These are phyloP conservation scores for Alloascoidea hylecoeti DNA, from an alignment of 805 yeast genomes.

Conservation along the genomic window DNA sequence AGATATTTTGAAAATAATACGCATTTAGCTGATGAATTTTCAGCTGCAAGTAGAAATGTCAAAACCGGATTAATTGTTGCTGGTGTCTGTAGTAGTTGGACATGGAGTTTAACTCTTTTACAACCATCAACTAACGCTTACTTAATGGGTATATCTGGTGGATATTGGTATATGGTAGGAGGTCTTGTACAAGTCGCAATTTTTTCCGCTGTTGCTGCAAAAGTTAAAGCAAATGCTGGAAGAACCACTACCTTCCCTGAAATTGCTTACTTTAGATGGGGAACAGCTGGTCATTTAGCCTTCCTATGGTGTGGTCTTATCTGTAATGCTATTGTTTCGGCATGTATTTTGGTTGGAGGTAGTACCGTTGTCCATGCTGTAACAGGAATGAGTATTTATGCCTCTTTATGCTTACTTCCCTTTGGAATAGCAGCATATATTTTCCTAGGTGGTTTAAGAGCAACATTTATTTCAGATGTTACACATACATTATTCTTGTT, in stretches of 20 bases:
- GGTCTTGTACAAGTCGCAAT: slow-evolving; percentile 9
- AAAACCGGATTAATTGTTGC: slow-evolving; percentile 27
- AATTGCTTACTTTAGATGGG: slow-evolving; percentile 21
- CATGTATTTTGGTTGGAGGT: slow-evolving; percentile 26
- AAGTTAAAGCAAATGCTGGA: slow-evolving; percentile 6
- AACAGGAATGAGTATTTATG: slow-evolving; percentile 30
- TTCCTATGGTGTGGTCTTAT: slow-evolving; percentile 18
- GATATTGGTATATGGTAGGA: slow-evolving; percentile 16
- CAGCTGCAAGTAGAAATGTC: slow-evolving; percentile 25
- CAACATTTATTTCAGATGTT: slow-evolving; percentile 38
- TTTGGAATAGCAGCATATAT: slow-evolving; percentile 34
- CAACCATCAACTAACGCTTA: slow-evolving; percentile 19
- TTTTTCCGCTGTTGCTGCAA: slow-evolving; percentile 9
- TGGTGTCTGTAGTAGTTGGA: slow-evolving; percentile 32
- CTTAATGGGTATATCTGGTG: slow-evolving; percentile 17
- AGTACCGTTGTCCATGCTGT: slow-evolving; percentile 23
- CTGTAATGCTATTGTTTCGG: slow-evolving; percentile 20
- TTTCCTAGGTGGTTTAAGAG: slow-evolving; percentile 33
- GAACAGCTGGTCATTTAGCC: slow-evolving; percentile 21
- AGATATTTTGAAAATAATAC: slow-evolving; percentile 10
- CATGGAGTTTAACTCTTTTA: slow-evolving; percentile 22
- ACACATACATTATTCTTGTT: slow-evolving; percentile 32
- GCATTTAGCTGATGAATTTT: slow-evolving; percentile 13
- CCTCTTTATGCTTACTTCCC: slow-evolving; percentile 29
- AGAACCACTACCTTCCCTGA: slow-evolving; percentile 19